These are phyloP conservation scores for Ceriops zippeliana DNA, from an alignment of 345 rosid species.

Conservation along the genomic window DNA sequence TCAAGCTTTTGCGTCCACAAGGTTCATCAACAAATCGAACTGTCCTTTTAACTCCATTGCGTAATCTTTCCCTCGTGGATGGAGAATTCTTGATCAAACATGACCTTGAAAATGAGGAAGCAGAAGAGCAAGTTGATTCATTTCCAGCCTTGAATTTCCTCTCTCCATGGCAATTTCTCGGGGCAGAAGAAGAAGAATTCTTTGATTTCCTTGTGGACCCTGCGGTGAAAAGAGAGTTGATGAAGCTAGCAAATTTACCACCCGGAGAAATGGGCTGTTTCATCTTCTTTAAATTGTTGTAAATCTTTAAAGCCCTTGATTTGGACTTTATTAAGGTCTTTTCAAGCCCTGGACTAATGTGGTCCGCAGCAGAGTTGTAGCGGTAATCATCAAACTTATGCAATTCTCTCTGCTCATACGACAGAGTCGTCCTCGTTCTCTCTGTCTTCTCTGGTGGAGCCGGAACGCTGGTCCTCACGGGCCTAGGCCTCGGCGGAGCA, in stretches of 20 bases:
- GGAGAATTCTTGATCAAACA: conserved; percentile 67
- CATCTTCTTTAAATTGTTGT: conserved; percentile 54
- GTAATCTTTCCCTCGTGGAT: conserved; percentile 51
- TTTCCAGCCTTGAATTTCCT: conserved; percentile 42
- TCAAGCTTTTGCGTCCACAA: conserved; percentile 43
- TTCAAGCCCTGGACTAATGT: conserved; percentile 29
- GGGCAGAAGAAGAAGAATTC: conserved; percentile 26
- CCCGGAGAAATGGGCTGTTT: conserved; percentile 89
- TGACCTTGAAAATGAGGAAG: conserved; percentile 80
- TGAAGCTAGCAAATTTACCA: conserved; percentile 60
- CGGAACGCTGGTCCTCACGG: conserved; percentile 36
- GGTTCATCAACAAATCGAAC: conserved; percentile 77
- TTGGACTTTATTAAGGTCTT: conserved; percentile 42
- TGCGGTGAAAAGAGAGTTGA: conserved; percentile 61
- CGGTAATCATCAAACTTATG: conserved; percentile 27
- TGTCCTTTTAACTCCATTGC: conserved; percentile 53
- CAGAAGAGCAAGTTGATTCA: conserved; percentile 63
- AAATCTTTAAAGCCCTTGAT: conserved; percentile 59
- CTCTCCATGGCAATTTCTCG: conserved; percentile 28
- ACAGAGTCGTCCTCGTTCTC: conserved; percentile 40
- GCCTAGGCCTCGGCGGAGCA: conserved; percentile 39
- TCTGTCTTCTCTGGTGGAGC: conserved; percentile 21
- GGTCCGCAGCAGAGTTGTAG: conserved; percentile 29
- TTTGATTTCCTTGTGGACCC: conserved; percentile 47
- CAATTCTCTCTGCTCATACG: conserved; percentile 43